Conservation (phyloP, 345 rosid species). For the Rhodamnia argentea region DNA sequence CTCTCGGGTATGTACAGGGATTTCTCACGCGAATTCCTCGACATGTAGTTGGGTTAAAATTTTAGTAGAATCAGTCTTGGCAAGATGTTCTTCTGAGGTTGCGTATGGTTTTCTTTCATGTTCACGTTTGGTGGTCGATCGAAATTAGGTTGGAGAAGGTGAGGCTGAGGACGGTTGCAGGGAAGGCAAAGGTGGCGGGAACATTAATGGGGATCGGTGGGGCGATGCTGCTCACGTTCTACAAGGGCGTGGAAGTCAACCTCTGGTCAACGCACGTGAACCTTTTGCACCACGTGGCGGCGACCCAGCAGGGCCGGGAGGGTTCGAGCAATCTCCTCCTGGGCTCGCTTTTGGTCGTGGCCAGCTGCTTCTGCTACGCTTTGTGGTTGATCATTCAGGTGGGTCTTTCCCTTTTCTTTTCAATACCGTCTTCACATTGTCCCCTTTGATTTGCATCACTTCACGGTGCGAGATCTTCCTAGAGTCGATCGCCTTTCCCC, state of each 20-base stretch:
- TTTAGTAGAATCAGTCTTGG: not conserved
- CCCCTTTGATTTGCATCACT: not conserved
- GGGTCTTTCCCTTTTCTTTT: slow-evolving; percentile 5
- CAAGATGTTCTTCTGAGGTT: not conserved
- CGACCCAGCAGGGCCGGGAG: not conserved
- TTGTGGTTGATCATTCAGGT: slow-evolving; percentile 35
- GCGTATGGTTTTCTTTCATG: not conserved
- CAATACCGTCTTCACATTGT: not conserved
- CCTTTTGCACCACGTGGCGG: not conserved
- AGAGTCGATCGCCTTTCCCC: not conserved
- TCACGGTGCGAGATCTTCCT: not conserved
- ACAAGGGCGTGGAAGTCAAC: slow-evolving; percentile 37
- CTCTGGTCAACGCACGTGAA: not conserved
- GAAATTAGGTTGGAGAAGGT: slow-evolving; percentile 57
- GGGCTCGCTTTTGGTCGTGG: slow-evolving; percentile 13
- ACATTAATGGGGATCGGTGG: slow-evolving; percentile 65
- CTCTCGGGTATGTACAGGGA: not conserved
- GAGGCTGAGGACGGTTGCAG: slow-evolving; percentile 34
- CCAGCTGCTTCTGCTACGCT: slow-evolving; percentile 13
- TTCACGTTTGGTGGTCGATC: too few relatives aligned
- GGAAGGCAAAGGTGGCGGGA: slow-evolving; percentile 67
- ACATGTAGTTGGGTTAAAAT: not conserved
- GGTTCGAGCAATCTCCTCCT: not conserved
- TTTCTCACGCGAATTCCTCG: not conserved
- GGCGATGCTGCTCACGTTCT: slow-evolving; percentile 88